phyloP scores from a whole-genome alignment of 495 filamentous ascomycete genomes.

The Hyaloscypha finlandica region DNA sequence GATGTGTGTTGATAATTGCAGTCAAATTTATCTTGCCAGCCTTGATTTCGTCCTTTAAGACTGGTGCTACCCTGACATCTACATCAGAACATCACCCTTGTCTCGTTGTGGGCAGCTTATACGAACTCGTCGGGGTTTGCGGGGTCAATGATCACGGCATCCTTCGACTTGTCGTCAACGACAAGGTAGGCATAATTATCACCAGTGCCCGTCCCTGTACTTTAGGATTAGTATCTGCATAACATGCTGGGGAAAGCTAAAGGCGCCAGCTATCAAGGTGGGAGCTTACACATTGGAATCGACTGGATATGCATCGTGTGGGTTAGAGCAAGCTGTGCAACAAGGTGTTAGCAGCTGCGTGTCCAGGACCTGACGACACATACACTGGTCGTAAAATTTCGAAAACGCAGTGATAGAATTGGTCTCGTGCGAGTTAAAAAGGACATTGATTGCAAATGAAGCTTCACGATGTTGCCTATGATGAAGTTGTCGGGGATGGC shows the following conservation, averaged over 20 bases:
- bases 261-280: neutral
- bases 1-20: conserved; percentile 94
- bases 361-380: conserved; percentile 23
- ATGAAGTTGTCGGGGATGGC: neutral
- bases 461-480: neutral
- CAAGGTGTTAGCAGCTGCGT: conserved; percentile 11
- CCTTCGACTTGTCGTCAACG: conserved; percentile 83
- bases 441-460: conserved; percentile 33
- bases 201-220: conserved; percentile 78
- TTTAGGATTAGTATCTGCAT: conserved; percentile 10
- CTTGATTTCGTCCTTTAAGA: conserved; percentile 71
- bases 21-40: conserved; percentile 76
- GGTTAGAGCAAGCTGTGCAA: conserved; percentile 22
- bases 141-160: conserved; percentile 95
- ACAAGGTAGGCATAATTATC: conserved; percentile 99
- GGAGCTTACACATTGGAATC: conserved; percentile 93
- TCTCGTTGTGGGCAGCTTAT: neutral
- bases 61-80: conserved; percentile 70
- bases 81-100: conserved; percentile 15
- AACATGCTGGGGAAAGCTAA: neutral
- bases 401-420: conserved; percentile 32
- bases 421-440: conserved; percentile 33
- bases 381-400: conserved; percentile 36
- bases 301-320: conserved; percentile 87
- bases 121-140: conserved; percentile 89